A percentile compares a stretch with the other conserved stretches of the same genome.
These are phyloP conservation scores for Tricholomella constricta DNA, from an alignment of 768 basidiomycete genomes.

Conservation along the genomic window DNA sequence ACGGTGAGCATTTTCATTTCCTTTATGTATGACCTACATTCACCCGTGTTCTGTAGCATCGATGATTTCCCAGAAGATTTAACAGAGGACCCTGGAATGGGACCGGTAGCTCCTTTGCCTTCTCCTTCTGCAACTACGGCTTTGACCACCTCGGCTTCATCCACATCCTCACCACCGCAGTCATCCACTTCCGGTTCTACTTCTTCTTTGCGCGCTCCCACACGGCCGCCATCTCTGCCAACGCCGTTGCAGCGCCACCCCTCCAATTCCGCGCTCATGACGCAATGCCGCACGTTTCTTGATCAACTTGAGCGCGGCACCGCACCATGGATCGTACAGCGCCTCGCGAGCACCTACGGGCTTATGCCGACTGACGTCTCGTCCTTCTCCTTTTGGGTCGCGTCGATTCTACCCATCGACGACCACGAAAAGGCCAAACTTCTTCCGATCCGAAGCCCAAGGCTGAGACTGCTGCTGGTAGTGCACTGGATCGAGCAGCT, in stretches of 20 bases:
- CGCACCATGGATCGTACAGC: constrained; percentile 93
- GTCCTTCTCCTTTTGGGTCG: constrained; percentile 88
- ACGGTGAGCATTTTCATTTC: constrained; percentile 31
- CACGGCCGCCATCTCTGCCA: constrained; percentile 14
- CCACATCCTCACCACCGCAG: constrained; percentile 3
- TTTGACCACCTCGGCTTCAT: background rate
- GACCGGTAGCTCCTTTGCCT: background rate
- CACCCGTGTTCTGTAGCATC: constrained; percentile 16
- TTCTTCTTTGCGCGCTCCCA: constrained; percentile 6
- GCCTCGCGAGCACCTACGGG: constrained; percentile 78
- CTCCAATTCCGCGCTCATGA: constrained; percentile 56
- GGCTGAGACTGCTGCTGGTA: constrained; percentile 79
- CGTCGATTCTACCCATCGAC: constrained; percentile 86
- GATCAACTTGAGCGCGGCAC: constrained; percentile 57
- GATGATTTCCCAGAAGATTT: constrained; percentile 35
- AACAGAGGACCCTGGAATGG: constrained; percentile 31
- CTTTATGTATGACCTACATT: background rate
- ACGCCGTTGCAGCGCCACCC: constrained; percentile 21
- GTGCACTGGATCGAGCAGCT: constrained; percentile 91
- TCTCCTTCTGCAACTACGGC: constrained; percentile 9
- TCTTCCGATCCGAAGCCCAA: constrained; percentile 75
- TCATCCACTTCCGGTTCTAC: constrained; percentile 6
- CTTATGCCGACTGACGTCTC: constrained; percentile 72
- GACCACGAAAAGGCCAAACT: constrained; percentile 88
- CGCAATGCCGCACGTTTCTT: constrained; percentile 45